phyloP scores from a whole-genome alignment of 2,329 filamentous ascomycete species.

The Exophiala aquamarina region DNA sequence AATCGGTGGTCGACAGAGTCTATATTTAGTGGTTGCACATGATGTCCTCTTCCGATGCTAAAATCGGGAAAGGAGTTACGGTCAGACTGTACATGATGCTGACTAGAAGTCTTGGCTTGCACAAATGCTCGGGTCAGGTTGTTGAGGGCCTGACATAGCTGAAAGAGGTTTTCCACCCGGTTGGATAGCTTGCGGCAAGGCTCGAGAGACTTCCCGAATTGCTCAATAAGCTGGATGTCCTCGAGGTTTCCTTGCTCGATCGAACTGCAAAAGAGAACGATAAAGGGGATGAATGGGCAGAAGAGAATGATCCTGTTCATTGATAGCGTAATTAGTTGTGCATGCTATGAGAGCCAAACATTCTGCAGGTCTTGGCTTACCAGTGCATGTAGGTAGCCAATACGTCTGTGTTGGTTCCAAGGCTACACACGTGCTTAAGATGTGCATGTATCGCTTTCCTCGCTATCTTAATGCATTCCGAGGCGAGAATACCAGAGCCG shows the following conservation, averaged over 20 bases:
- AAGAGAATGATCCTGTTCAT: constrained; percentile 38
- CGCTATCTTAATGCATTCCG: background rate
- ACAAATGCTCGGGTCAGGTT: background rate
- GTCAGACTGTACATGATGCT: background rate
- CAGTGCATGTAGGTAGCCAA: constrained; percentile 1
- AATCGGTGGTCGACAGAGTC: too few species aligned
- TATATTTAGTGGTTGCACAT: too few species aligned
- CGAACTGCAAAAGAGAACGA: constrained; percentile 49
- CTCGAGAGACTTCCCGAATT: constrained; percentile 58
- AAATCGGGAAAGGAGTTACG: too few species aligned
- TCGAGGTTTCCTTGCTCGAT: constrained; percentile 52
- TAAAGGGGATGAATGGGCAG: constrained; percentile 51
- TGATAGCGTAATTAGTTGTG: background rate
- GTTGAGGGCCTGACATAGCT: constrained; percentile 51
- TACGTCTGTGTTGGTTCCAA: background rate
- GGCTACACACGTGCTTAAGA: background rate
- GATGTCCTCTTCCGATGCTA: too few species aligned
- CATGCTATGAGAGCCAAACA: too few species aligned
- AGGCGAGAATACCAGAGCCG: background rate
- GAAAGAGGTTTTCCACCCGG: constrained; percentile 60
- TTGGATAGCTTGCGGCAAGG: constrained; percentile 55
- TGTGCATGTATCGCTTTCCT: constrained; percentile 2
- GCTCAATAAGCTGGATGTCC: constrained; percentile 56
- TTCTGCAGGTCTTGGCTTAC: background rate
- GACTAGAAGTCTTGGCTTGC: background rate